phyloP scores from a whole-genome alignment of 768 basidiomycete species.

The Mrakia hoshinonis region DNA sequence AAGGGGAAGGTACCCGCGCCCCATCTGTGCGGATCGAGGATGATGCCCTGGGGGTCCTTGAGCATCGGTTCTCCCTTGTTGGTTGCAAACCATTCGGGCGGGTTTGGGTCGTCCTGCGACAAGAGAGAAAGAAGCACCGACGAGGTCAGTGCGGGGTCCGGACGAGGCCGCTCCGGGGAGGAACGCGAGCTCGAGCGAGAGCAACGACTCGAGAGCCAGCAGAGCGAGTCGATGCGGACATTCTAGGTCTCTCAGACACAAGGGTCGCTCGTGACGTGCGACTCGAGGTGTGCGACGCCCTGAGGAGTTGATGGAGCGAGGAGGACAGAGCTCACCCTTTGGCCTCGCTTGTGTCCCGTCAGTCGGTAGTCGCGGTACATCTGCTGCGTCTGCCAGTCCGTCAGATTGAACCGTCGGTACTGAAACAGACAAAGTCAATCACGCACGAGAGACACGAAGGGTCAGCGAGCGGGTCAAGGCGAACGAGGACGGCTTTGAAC shows the following conservation, averaged over 20 bases:
- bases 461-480: no score
- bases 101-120: slow-evolving; percentile 11
- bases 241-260: neutral
- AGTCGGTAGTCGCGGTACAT: slow-evolving; percentile 22
- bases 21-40: neutral
- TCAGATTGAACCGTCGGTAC: neutral
- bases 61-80: neutral
- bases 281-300: no score
- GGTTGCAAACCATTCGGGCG: neutral
- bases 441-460: no score
- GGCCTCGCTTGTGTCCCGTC: slow-evolving; percentile 18
- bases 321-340: slow-evolving; percentile 6
- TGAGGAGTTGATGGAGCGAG: neutral
- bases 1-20: no score
- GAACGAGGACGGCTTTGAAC: no score
- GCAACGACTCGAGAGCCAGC: neutral
- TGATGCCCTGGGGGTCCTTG: no score
- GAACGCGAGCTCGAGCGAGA: neutral
- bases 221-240: neutral
- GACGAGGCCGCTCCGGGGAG: neutral
- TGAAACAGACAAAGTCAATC: no score
- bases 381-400: slow-evolving; percentile 9
- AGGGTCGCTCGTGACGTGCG: no score
- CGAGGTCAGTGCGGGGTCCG: no score
- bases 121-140: neutral